A percentile compares a stretch with the other conserved stretches of the same genome.
phyloP scores from a whole-genome alignment of 768 basidiomycete genomes.

The Lanmaoa rubissima region DNA sequence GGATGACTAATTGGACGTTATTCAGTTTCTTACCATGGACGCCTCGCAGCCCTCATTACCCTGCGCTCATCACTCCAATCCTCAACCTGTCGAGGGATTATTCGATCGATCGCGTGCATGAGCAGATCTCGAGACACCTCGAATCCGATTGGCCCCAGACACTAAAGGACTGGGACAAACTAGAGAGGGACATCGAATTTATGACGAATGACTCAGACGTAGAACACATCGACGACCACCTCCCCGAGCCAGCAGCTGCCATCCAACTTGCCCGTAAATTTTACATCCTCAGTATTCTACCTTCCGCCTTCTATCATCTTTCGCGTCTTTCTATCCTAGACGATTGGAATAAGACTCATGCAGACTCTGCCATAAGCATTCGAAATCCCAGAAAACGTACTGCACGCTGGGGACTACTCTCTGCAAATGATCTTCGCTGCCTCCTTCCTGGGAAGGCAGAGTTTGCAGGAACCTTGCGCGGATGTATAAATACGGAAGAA shows the following conservation, averaged over 20 bases:
- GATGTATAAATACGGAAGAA: neutral
- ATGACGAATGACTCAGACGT: neutral
- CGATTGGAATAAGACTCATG: slow-evolving; percentile 15
- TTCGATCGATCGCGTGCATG: slow-evolving; percentile 6
- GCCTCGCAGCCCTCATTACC: slow-evolving; percentile 2
- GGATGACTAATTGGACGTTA: neutral
- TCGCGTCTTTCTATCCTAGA: slow-evolving; percentile 26
- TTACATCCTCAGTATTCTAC: slow-evolving; percentile 40
- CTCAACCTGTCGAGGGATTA: slow-evolving; percentile 11
- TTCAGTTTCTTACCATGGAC: slow-evolving; percentile 3
- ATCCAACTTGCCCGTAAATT: slow-evolving; percentile 44
- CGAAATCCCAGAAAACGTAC: slow-evolving; percentile 9
- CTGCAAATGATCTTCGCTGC: slow-evolving; percentile 15
- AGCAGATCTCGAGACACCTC: neutral
- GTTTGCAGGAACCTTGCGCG: neutral
- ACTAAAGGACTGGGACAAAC: slow-evolving; percentile 13
- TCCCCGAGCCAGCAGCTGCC: slow-evolving; percentile 28
- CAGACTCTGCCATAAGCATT: neutral
- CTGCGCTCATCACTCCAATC: neutral
- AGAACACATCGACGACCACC: slow-evolving; percentile 1
- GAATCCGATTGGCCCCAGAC: slow-evolving; percentile 15
- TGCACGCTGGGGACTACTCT: slow-evolving; percentile 27
- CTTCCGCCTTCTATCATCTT: slow-evolving; percentile 50
- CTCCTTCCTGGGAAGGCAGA: slow-evolving; percentile 16
- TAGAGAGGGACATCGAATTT: neutral